Evolutionary conservation across 352 stramenopile species (phyloP).

Genomic region (Pythium dissotocum): DNA sequence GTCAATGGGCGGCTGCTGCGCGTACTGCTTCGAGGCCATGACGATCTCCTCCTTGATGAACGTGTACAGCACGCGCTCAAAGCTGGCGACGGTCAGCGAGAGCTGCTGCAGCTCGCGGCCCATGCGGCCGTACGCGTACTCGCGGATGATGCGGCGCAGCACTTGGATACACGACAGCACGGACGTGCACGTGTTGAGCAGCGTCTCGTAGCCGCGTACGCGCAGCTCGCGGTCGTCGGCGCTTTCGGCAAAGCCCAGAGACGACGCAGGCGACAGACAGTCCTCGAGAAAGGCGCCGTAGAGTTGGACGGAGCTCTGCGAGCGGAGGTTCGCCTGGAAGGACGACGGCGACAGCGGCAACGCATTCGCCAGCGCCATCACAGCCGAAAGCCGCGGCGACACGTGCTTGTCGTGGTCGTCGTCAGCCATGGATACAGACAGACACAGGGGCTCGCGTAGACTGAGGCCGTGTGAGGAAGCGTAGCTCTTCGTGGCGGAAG

Average conservation of each 20-base stretch:
- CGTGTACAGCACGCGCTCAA: slow-evolving; percentile 83
- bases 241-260: slow-evolving; percentile 35
- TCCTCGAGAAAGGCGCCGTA: slow-evolving; percentile 75
- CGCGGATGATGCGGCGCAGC: slow-evolving; percentile 81
- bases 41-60: slow-evolving; percentile 91
- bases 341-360: slow-evolving; percentile 21
- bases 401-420: slow-evolving; percentile 6
- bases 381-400: slow-evolving; percentile 9
- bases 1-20: slow-evolving; percentile 52
- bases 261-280: slow-evolving; percentile 35
- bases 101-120: slow-evolving; percentile 84
- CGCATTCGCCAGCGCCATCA: not conserved
- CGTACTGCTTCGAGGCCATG: slow-evolving; percentile 69
- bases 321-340: slow-evolving; percentile 44
- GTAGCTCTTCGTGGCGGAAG: not conserved
- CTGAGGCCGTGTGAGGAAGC: no score
- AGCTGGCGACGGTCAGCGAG: slow-evolving; percentile 82
- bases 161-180: slow-evolving; percentile 76
- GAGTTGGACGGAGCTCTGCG: slow-evolving; percentile 83
- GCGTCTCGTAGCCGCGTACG: slow-evolving; percentile 71
- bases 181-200: slow-evolving; percentile 65
- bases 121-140: slow-evolving; percentile 82
- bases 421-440: slow-evolving; percentile 15
- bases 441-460: no score
- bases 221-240: slow-evolving; percentile 71